Evolutionary conservation across 177 flowering plant species (phyloP).

Genomic region (Vitis hybrid): DNA sequence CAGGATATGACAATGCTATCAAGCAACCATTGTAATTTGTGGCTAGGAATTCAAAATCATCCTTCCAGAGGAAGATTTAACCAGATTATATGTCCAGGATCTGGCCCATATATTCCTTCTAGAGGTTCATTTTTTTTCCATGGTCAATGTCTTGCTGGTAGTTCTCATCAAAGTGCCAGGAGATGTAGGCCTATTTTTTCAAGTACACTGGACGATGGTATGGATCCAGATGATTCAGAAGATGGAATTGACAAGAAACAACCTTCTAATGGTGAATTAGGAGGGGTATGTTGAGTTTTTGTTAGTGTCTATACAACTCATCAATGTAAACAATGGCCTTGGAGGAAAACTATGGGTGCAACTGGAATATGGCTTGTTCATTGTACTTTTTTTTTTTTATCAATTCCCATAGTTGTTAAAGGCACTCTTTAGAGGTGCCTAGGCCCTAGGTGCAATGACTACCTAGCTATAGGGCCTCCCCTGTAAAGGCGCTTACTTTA

Average conservation of each 20-base stretch:
- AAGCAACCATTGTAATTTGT: constrained; percentile 43
- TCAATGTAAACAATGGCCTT: background rate
- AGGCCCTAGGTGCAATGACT: background rate
- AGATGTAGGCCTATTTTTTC: constrained; percentile 28
- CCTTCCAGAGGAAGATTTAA: constrained; percentile 25
- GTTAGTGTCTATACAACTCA: background rate
- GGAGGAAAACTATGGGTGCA: background rate
- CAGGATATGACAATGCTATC: constrained; percentile 52
- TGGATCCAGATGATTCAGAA: constrained; percentile 48
- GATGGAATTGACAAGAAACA: constrained; percentile 34
- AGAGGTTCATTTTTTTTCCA: constrained; percentile 18
- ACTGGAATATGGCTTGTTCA: background rate
- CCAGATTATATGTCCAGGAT: constrained; percentile 26
- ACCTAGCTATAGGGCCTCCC: too few relatives aligned
- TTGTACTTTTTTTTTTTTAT: background rate
- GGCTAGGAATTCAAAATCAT: constrained; percentile 32
- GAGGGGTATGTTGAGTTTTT: constrained; percentile 31
- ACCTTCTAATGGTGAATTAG: constrained; percentile 25
- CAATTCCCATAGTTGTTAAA: background rate
- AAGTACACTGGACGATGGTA: constrained; percentile 32
- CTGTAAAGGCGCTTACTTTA: too few relatives aligned
- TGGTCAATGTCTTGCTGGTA: constrained; percentile 14
- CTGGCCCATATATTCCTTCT: constrained; percentile 16
- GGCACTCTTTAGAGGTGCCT: too few relatives aligned
- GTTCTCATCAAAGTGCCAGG: constrained; percentile 23